Base-by-base conservation (phyloP, 805 yeast species). In the Pichia membranifaciens region DNA sequence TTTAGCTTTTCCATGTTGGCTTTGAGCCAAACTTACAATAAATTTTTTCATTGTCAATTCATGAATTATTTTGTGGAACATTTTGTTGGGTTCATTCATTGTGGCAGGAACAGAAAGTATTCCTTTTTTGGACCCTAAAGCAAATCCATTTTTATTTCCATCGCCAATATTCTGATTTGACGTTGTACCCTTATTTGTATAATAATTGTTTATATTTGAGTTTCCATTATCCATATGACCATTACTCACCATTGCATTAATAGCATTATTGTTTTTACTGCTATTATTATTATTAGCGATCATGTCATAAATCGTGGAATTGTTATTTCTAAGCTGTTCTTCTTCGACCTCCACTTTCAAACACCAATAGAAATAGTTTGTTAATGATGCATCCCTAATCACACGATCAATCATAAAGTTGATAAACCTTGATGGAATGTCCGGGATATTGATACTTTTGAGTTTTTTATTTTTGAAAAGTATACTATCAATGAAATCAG, bases 361-460 rank as follows among this genome's bases (percentile, higher is more conserved):
- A 60, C 84, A 87, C 98, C 99, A 93, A 63, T 87, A 90, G 51
- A 95, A 79, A 59, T 77, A 87, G 59, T 82, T 89, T 0, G 96
- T 93, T 36, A 95, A 69, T 17, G 76, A 70, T 18, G 76, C 75
- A 59, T 84, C 85, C 17, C 75, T 68, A 1, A 82, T 70, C 0
- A 96, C 81, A 40, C 91, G 72, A 23, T 80, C 80, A 37, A 90
- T 82, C 36, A 93, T 68, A 59, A 91, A 89, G 44, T 79, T 77
- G 0, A 87, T 86, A 44, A 85, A 66, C 0, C 90, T 88, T 0
- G 91, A 81, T 15, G 50, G 49, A 36, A 66, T 44, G 22, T 50
- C 53, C 0, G 68, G 61, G 10, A 47, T 10, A 18, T 40, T 31
- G 5, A 56, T 34, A 3, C 47, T 38, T 15, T 51, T 49, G 13